Conservation (phyloP, 2,329 filamentous ascomycete genomes). For the Teratosphaeria zuluensis region DNA sequence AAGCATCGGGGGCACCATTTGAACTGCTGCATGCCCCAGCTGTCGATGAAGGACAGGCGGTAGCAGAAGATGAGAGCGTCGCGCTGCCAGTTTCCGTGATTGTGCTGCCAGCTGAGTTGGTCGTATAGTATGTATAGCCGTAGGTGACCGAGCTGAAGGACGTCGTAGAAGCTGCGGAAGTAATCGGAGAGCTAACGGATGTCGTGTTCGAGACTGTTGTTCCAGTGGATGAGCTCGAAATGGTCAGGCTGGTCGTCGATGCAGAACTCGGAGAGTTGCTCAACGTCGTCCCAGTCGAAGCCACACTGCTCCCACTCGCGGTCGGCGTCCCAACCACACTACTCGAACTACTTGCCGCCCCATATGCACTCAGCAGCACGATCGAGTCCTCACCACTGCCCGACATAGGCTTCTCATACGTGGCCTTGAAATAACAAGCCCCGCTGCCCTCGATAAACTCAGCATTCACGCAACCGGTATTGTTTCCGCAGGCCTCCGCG, state of each 20-base stretch:
- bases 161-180: neutral
- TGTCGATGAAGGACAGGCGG: neutral
- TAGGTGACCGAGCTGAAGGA: neutral
- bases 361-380: neutral
- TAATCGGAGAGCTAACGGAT: neutral
- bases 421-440: neutral
- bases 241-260: neutral
- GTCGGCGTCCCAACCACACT: neutral
- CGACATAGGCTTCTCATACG: neutral
- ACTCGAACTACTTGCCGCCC: neutral
- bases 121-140: neutral
- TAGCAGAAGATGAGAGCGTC: neutral
- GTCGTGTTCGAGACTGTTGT: neutral
- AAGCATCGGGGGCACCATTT: neutral
- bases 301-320: neutral
- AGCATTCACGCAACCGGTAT: neutral
- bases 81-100: neutral
- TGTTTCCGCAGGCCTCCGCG: neutral
- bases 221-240: neutral
- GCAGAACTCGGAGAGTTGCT: neutral
- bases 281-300: neutral
- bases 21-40: neutral
- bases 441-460: neutral
- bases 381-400: neutral
- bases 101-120: neutral